Evolutionary conservation across 1,284 basidiomycete species (phyloP), one percentile per base, ranked within the genome.

Genomic region (Leccinum fallax): DNA sequence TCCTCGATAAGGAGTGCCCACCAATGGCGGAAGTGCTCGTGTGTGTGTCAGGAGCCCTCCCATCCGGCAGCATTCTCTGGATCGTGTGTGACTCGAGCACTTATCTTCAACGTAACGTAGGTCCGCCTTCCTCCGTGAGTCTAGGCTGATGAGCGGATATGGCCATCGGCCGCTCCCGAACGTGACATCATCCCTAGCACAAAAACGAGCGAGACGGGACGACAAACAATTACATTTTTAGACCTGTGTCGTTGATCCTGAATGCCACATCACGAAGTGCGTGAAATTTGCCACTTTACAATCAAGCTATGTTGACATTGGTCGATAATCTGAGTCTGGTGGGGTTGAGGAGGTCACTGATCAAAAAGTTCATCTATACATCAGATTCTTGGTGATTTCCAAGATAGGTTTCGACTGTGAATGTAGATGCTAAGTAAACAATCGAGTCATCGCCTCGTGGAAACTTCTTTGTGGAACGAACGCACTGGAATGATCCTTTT

Each of bases 11-110:
- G 38, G 30, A 36, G 55, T 57, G 30, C 55, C 61, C 57, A 62
- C 72, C 69, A 76, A 76, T 75, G 54, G 62, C 72, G n/a, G 73
- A 71, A 63, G 53, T 30, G 34, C 65, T 65, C 64, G 48, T 61
- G 57, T 30, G 30, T 52, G 10, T 32, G 30, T 58, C 62, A 54
- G 46, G 43, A 59, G 61, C 34, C 49, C 19, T 63, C 66, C 48
- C 61, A 63, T 58, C 61, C 65, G 60, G 59, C 58, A 55, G 51
- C n/a, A 63, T 61, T 60, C 11, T 13, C 10, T 36, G 21, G 19
- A 30, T 46, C 13, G 59, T 59, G 40, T 66, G 57, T 62, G 59
- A 64, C 61, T 57, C n/a, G 40, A 43, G 10, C 19, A 49, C 59
- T 59, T 49, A 53, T 59, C 63, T 65, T 62, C 52, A 59, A 32